These are phyloP conservation scores for Allium sativum DNA, from an alignment of 106 monocot species.

Conservation along the genomic window DNA sequence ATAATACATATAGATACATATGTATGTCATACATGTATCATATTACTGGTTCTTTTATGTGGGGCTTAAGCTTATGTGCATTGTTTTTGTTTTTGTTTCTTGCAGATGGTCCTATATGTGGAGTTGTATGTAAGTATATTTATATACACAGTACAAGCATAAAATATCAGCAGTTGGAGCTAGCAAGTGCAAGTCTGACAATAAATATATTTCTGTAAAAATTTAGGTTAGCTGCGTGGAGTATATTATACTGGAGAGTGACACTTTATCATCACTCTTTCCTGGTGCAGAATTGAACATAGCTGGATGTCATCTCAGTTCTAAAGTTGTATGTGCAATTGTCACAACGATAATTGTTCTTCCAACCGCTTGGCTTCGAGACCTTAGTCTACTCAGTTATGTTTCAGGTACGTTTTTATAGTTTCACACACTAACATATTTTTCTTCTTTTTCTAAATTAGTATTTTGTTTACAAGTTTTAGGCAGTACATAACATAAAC, in stretches of 20 bases:
- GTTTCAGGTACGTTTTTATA: slow-evolving; percentile 42
- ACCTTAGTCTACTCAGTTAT: slow-evolving; percentile 78
- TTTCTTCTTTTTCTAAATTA: too few relatives aligned
- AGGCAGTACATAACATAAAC: too few relatives aligned
- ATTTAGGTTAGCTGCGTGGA: slow-evolving; percentile 83
- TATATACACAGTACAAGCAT: not conserved
- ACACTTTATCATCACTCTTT: slow-evolving; percentile 78
- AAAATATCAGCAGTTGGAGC: not conserved
- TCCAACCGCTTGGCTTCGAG: slow-evolving; percentile 86
- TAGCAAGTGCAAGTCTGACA: not conserved
- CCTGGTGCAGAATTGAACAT: slow-evolving; percentile 58
- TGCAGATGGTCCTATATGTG: slow-evolving; percentile 69
- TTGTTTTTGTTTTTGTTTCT: not conserved
- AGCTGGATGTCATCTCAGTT: slow-evolving; percentile 37
- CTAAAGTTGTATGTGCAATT: slow-evolving; percentile 62
- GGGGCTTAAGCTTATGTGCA: not conserved
- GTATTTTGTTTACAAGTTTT: too few relatives aligned
- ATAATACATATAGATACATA: too few relatives aligned
- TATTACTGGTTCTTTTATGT: not conserved
- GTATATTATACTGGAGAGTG: slow-evolving; percentile 90
- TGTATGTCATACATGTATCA: too few relatives aligned
- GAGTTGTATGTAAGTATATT: slow-evolving; percentile 71
- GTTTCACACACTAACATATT: too few relatives aligned
- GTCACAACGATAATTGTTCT: slow-evolving; percentile 58
- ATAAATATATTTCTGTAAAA: not conserved